These are phyloP conservation scores for Podosphaera fusca DNA, from an alignment of 2,329 filamentous ascomycete species.

Conservation along the genomic window DNA sequence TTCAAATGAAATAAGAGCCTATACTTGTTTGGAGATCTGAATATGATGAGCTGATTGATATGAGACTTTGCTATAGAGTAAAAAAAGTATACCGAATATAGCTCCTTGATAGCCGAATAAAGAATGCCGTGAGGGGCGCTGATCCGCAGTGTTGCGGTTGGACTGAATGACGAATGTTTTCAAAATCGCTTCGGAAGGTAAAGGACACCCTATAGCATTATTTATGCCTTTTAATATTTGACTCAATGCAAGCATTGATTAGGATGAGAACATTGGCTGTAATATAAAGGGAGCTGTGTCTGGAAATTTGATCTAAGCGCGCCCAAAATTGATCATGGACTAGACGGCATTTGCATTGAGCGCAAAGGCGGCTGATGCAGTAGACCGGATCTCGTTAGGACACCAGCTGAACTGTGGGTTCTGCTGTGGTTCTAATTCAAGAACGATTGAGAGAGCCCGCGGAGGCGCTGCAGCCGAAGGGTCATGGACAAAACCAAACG, in stretches of 20 bases:
- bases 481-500: constrained; percentile 3
- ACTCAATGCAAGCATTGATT: constrained; percentile 13
- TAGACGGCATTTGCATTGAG: constrained; percentile 23
- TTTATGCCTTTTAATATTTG: constrained; percentile 16
- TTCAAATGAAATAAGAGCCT: neutral
- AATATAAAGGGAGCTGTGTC: constrained; percentile 14
- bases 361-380: constrained; percentile 8
- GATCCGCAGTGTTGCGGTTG: constrained; percentile 9
- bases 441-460: constrained; percentile 7
- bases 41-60: neutral
- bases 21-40: neutral
- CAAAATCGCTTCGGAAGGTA: constrained; percentile 3
- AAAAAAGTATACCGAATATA: neutral
- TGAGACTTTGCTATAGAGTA: neutral
- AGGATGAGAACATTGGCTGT: constrained; percentile 11
- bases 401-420: constrained; percentile 9
- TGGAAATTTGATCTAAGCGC: constrained; percentile 24
- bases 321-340: constrained; percentile 24
- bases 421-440: constrained; percentile 7
- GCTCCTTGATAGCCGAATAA: neutral
- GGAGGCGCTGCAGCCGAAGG: neutral
- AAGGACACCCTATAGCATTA: constrained; percentile 14
- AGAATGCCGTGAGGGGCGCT: constrained; percentile 8
- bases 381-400: constrained; percentile 3
- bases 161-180: constrained; percentile 6